Base-by-base conservation (phyloP, 1,139 yeast genomes). In the Lodderomyces metapsilosis region DNA sequence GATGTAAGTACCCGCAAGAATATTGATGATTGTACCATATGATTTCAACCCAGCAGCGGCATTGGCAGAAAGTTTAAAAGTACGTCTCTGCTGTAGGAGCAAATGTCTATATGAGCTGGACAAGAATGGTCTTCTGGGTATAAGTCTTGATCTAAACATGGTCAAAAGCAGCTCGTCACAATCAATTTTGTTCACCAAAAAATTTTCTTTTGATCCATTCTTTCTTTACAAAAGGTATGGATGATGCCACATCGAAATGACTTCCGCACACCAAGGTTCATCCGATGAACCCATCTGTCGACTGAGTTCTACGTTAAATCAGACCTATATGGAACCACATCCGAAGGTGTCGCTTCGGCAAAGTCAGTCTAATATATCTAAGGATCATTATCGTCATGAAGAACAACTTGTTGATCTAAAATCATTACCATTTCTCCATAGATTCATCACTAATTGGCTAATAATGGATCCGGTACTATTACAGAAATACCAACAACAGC, bases 1-100 rank as follows among this genome's bases (percentile, higher is more conserved):
- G 37, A 71, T 54, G 50, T 72, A 72, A 10, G 73, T 75, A 2
- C 76, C 77, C 3, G 73, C 71, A 8, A 68, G 36, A 18, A 70
- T 61, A 48, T 70, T 71, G 25, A 36, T 18, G 11, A 27, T 6
- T 13, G 39, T 9, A 4, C 39, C 39, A 12, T 30, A 36, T 8
- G 28, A 23, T 13, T 20, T 36, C 18, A 36, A 28, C 11, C 39
- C 34, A 5, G 39, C 28, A 13, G 21, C 24, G 16, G 39, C 23
- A 25, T 34, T 33, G 16, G 41, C 24, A 3, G 41, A 39, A 5
- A 39, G 21, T 31, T 39, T 39, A 9, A 39, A 10, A 12, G 22
- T 28, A 16, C 39, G 34, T 21, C 12, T 36, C 18, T 27, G 39
- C 39, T 36, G 39, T 16, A 17, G 16, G 12, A 7, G 17, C 16